phyloP scores from a whole-genome alignment of 2,329 filamentous ascomycete species.

The Fusarium keratoplasticum region DNA sequence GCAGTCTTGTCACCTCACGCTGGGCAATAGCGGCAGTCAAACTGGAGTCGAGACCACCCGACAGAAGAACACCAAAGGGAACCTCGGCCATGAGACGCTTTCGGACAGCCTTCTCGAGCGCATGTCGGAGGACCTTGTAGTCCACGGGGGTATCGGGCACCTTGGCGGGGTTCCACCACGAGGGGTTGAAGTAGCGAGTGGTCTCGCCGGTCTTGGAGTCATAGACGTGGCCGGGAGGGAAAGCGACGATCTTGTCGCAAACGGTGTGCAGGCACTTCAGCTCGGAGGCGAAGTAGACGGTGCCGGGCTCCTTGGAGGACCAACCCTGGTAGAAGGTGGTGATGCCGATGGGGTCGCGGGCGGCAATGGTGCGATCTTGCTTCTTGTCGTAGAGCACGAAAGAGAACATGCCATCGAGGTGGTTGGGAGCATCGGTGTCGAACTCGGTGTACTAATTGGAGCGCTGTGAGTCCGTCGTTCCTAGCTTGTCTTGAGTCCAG shows the following conservation, averaged over 20 bases:
- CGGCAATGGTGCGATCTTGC: conserved; percentile 91
- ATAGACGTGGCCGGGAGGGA: conserved; percentile 95
- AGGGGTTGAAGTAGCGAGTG: conserved; percentile 90
- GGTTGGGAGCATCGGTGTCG: conserved; percentile 90
- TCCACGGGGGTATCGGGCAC: conserved; percentile 86
- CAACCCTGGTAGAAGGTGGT: conserved; percentile 98
- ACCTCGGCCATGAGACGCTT: conserved; percentile 99
- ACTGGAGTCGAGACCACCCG: conserved; percentile 95
- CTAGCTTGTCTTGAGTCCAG: neutral
- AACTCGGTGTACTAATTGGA: conserved; percentile 84
- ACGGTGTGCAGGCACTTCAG: conserved; percentile 92
- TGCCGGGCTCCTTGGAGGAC: conserved; percentile 82
- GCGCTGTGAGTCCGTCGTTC: conserved; percentile 27
- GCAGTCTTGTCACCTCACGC: conserved; percentile 85
- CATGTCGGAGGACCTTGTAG: conserved; percentile 82
- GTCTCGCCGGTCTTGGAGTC: conserved; percentile 90
- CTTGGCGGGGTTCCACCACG: conserved; percentile 87
- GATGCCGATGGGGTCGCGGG: conserved; percentile 95
- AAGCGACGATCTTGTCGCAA: conserved; percentile 93
- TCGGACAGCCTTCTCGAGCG: conserved; percentile 89
- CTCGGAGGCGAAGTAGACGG: conserved; percentile 97
- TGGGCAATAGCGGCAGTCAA: conserved; percentile 95
- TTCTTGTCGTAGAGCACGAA: conserved; percentile 98
- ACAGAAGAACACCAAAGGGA: conserved; percentile 94
- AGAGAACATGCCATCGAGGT: conserved; percentile 99